A percentile compares a stretch with the other conserved stretches of the same genome.
Conservation (phyloP, 495 filamentous ascomycete genomes). For the Aspergillus sparsus region DNA sequence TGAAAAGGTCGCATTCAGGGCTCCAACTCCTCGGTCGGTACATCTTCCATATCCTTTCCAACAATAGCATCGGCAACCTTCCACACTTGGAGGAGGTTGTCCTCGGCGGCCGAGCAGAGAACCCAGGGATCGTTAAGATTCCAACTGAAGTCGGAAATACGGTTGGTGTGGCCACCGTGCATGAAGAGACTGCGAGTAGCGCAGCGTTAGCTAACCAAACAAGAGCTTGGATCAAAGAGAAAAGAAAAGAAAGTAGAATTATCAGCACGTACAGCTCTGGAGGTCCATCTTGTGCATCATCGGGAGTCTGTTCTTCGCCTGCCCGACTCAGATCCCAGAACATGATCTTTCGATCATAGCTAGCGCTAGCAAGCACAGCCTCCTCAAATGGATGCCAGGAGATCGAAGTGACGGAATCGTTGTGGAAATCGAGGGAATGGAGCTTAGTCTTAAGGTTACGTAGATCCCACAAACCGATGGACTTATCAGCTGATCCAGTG, state of each 20-base stretch:
- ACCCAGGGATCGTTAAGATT: slow-evolving; percentile 96
- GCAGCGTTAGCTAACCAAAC: slow-evolving; percentile 16
- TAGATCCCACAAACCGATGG: slow-evolving; percentile 93
- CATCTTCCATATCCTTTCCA: slow-evolving; percentile 74
- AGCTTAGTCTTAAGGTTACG: slow-evolving; percentile 83
- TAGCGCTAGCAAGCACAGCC: slow-evolving; percentile 82
- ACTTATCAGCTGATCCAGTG: slow-evolving; percentile 92
- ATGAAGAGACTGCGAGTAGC: slow-evolving; percentile 72
- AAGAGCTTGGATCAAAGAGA: not conserved
- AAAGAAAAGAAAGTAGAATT: slow-evolving; percentile 4
- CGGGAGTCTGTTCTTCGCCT: slow-evolving; percentile 91
- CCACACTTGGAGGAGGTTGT: slow-evolving; percentile 97
- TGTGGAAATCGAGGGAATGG: slow-evolving; percentile 82
- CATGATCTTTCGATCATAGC: slow-evolving; percentile 88
- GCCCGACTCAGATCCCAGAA: slow-evolving; percentile 94
- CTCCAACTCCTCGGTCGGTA: slow-evolving; percentile 77
- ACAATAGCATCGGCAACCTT: slow-evolving; percentile 90
- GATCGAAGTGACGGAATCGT: slow-evolving; percentile 83
- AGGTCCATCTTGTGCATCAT: slow-evolving; percentile 94
- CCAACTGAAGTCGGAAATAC: slow-evolving; percentile 95
- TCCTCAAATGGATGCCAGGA: slow-evolving; percentile 92
- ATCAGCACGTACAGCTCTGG: slow-evolving; percentile 86
- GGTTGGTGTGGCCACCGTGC: slow-evolving; percentile 98
- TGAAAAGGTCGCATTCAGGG: slow-evolving; percentile 34
- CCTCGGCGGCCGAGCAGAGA: slow-evolving; percentile 89